Evolutionary conservation across 2,329 filamentous ascomycete genomes (phyloP), one percentile per base, ranked within the genome.

Genomic region (Alternaria hordeiaustralica): DNA sequence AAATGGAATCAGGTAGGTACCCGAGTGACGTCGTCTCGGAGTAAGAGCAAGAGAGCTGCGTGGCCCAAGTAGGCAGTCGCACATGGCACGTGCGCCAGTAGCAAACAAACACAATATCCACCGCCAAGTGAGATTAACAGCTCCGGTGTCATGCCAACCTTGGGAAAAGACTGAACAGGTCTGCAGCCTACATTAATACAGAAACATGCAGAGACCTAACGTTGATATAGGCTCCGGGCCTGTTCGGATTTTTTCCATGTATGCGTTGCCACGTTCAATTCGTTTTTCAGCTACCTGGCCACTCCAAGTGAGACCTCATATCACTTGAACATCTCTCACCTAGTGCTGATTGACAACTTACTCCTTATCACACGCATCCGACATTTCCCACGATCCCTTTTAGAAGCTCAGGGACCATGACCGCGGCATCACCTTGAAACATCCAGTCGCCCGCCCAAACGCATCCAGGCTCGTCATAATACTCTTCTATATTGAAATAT

Each of bases 341-440:
- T 33, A 13, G 4, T 3, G 0, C 4, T 23, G 21, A 51, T 9
- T 13, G 28, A 8, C 26, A 30, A 30, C 5, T n/a, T 13, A 9
- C n/a, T 30, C 25, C 23, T 18, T 13, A 13, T 50, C 47, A 30
- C 6, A 50, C n/a, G 4, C 25, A 2, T 50, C 26, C 47, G n/a
- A 20, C 18, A 11, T 46, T 54, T 23, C 60, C 60, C 6, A 68
- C 50, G 20, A 64, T 54, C 12, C 61, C 65, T 46, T 67, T 69
- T 23, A 70, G 71, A 53, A 88, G 82, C 33, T 41, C 28, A n/a
- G 50, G 30, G 3, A 41, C 30, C 10, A 68, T 85, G 80, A 0
- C 86, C 85, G 89, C 87, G 0, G 47, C 47, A 50, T 30, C 47
- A 13, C 87, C 87, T 50, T 86, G 78, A 72, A 89, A 89, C 66